phyloP scores from a whole-genome alignment of 257 asterid genomes.

The Parsonsia alboflavescens region DNA sequence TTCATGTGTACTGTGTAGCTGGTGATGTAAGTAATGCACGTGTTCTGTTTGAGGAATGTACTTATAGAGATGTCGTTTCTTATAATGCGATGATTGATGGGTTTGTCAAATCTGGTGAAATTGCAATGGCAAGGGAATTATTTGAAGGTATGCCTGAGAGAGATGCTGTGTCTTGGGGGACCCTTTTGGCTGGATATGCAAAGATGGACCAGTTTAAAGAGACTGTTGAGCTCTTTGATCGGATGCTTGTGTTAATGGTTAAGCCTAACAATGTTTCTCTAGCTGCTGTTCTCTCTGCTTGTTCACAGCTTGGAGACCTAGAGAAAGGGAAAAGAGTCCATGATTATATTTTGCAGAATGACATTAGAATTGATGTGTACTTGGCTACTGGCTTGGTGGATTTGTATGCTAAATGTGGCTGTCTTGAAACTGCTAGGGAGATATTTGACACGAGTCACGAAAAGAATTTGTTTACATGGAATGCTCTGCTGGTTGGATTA shows the following conservation, averaged over 20 bases:
- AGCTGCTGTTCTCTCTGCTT: slow-evolving; percentile 72
- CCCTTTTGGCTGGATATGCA: slow-evolving; percentile 75
- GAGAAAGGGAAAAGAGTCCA: slow-evolving; percentile 60
- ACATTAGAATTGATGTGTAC: slow-evolving; percentile 44
- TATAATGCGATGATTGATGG: slow-evolving; percentile 70
- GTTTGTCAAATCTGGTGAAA: slow-evolving; percentile 58
- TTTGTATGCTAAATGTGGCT: slow-evolving; percentile 75
- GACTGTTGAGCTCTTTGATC: slow-evolving; percentile 55
- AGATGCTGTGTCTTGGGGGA: slow-evolving; percentile 71
- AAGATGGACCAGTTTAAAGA: slow-evolving; percentile 41
- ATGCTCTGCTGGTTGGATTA: slow-evolving; percentile 76
- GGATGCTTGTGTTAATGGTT: slow-evolving; percentile 34
- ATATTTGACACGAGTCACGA: slow-evolving; percentile 35
- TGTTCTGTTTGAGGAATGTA: slow-evolving; percentile 50
- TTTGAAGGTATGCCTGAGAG: slow-evolving; percentile 62
- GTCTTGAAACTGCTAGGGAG: slow-evolving; percentile 49
- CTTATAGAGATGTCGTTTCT: slow-evolving; percentile 55
- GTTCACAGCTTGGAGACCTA: slow-evolving; percentile 70
- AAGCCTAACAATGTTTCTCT: slow-evolving; percentile 50
- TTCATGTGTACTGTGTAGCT: slow-evolving; percentile 27
- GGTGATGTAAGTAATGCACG: slow-evolving; percentile 37
- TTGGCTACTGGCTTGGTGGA: slow-evolving; percentile 77
- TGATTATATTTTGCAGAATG: slow-evolving; percentile 25
- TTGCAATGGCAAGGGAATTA: slow-evolving; percentile 45
- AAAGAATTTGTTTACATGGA: slow-evolving; percentile 62